Evolutionary conservation across 2,329 filamentous ascomycete genomes (phyloP).

Genomic region (Alternaria ethzedia): DNA sequence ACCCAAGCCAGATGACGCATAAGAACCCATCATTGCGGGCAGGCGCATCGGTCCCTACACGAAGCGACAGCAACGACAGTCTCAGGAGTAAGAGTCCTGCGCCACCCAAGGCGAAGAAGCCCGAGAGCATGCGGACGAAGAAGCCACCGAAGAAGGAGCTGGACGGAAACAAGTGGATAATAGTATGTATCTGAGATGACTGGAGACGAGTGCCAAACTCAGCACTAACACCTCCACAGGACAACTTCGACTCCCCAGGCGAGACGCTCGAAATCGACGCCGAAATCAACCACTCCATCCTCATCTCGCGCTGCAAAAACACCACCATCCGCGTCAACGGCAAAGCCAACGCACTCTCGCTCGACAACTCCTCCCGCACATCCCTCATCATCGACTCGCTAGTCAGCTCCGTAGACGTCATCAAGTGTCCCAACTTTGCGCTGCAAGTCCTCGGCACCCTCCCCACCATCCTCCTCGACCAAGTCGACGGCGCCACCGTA

Average conservation of each 20-base stretch:
- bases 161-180: constrained; percentile 84
- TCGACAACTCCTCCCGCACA: constrained; percentile 86
- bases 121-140: constrained; percentile 57
- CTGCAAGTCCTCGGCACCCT: constrained; percentile 87
- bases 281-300: constrained; percentile 82
- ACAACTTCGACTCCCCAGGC: constrained; percentile 83
- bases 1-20: constrained; percentile 96
- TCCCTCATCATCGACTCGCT: constrained; percentile 89
- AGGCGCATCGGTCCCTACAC: constrained; percentile 69
- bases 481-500: constrained; percentile 87
- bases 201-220: no score
- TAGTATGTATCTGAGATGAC: constrained; percentile 48
- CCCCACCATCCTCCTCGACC: constrained; percentile 88
- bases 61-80: constrained; percentile 57
- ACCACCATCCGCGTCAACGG: constrained; percentile 86
- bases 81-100: constrained; percentile 79
- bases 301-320: constrained; percentile 91
- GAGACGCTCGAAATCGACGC: constrained; percentile 82
- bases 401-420: constrained; percentile 89
- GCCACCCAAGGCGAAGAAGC: constrained; percentile 71
- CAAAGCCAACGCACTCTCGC: constrained; percentile 95
- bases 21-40: constrained; percentile 91
- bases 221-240: constrained; percentile 51
- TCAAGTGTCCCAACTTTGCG: constrained; percentile 94
- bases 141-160: constrained; percentile 57